These are phyloP conservation scores for Avena atlantica DNA, from an alignment of 176 grass and related monocot species.

Conservation along the genomic window DNA sequence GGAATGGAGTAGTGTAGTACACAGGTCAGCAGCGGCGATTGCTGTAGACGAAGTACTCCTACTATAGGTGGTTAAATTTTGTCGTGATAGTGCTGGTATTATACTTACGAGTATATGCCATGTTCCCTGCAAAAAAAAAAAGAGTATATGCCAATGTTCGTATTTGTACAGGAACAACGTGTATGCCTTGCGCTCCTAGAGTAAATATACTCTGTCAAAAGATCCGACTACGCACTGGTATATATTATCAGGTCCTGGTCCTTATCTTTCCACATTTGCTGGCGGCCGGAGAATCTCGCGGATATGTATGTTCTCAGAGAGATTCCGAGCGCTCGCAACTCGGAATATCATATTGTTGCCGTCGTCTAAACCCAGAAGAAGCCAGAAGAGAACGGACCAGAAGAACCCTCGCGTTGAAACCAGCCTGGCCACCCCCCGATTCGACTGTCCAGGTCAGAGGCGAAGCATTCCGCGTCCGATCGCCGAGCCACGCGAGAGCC, in stretches of 20 bases:
- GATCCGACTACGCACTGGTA: not conserved
- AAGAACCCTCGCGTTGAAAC: not conserved
- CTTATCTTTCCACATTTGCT: not conserved
- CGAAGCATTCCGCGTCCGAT: not conserved
- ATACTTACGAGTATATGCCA: too few relatives aligned
- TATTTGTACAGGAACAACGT: not conserved
- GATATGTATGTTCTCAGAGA: not conserved
- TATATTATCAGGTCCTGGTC: not conserved
- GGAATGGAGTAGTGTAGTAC: too few relatives aligned
- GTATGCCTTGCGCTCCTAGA: not conserved
- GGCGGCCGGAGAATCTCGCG: not conserved
- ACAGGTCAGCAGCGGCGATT: too few relatives aligned
- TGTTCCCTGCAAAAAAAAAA: too few relatives aligned
- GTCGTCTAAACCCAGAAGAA: not conserved
- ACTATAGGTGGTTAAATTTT: too few relatives aligned
- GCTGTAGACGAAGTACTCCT: too few relatives aligned
- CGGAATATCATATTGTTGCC: not conserved
- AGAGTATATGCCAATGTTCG: not conserved
- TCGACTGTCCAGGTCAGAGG: not conserved
- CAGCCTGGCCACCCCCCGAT: not conserved
- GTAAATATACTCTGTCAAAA: not conserved
- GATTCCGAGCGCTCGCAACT: not conserved
- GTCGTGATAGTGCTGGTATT: too few relatives aligned
- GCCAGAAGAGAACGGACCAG: not conserved
- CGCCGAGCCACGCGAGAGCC: not conserved